Evolutionary conservation across 345 rosid species (phyloP), one percentile per base, ranked within the genome.

Genomic region (Sonneratia caseolaris): DNA sequence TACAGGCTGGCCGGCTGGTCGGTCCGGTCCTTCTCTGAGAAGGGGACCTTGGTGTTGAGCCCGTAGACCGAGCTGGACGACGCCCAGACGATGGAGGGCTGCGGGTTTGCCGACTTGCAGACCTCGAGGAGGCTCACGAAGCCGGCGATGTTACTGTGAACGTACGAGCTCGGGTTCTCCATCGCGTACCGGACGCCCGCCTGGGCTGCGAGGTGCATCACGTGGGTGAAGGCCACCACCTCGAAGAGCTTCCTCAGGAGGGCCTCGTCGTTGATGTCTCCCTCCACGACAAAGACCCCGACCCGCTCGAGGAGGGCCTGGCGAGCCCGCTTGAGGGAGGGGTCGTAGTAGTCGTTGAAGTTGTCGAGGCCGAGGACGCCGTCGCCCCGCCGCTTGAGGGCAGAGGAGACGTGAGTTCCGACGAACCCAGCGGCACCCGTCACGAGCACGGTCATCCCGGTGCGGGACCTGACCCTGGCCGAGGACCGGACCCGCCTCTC

Each of bases 121-220:
- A 90, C 85, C 79, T 92, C 96, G 45, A 92, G 85, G 32, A 92
- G 77, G 80, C 73, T 89, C 38, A 92, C 97, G 68, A 92, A 74
- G 51, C 97, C 96, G 24, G 93, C 97, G 74, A 92, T 90, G 71
- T 90, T 92, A 51, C 97, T 92, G 70, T 90, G 96, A 24, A 92
- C 86, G 57, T 92, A 92, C 49, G 96, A 92, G 66, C 81, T 67
- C 35, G 96, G 97, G 68, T 92, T 92, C 75, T 92, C 86, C 96
- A 88, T 92, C 5, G 97, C 96, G 72, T 92, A 89, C 79, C 97
- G 78, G 42, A 92, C 97, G 18, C 97, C 97, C 37, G 97, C 97
- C 73, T 91, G 96, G 65, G 97, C 96, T 0, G 96, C 97, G 71
- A 92, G 78, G 77, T 92, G 97, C 85, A 79, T 82, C 22, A 82